Base-by-base conservation (phyloP, 176 grass and related monocot genomes). In the Hyparrhenia diplandra region DNA sequence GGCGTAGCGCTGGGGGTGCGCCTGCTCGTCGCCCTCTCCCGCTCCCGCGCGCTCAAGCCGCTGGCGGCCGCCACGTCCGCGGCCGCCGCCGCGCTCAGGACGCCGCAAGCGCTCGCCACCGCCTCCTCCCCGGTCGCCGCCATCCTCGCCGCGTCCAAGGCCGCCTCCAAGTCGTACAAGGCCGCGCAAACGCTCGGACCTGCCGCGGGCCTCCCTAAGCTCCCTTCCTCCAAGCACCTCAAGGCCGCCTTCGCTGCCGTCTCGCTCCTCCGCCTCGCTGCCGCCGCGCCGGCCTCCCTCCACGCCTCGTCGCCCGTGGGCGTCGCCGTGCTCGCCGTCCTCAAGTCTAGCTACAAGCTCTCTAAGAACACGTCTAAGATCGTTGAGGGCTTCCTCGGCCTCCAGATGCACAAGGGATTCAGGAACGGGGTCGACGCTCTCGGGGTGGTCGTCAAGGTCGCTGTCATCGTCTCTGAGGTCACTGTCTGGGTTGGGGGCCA, bases 121-220 rank as follows among this genome's bases (percentile, higher is more conserved):
- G 64, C 89, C 52, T 83, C 95, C 8, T 87, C 85, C 45, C 91
- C 95, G 1, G 71, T 94, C 55, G 64, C 73, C 23, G 87, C 88
- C 13, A 45, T 95, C 77, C 73, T 95, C 63, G 85, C 90, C 13
- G 95, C 92, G 0, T 94, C 90, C 51, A 98, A 88, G 87, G 90
- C 90, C 17, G 88, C 94, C 3, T 70, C 94, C 71, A 94, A 95
- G 87, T 85, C 90, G 29, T 98, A 92, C 88, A 93, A 95, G 82
- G 92, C 84, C 4, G 83, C 92, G 0, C 91, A 78, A 32, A 69
- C 82, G 67, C 82, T 97, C 81, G 60, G 70, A 27, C 90, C 86
- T 2, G 73, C 82, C 77, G 57, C 57, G 66, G 24, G 71, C 32
- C 79, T 80, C 72, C 88, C 76, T 23, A 43, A 61, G 21, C 72